phyloP scores from a whole-genome alignment of 2,329 filamentous ascomycete species.

The Phaeosphaeriaceae sp. region DNA sequence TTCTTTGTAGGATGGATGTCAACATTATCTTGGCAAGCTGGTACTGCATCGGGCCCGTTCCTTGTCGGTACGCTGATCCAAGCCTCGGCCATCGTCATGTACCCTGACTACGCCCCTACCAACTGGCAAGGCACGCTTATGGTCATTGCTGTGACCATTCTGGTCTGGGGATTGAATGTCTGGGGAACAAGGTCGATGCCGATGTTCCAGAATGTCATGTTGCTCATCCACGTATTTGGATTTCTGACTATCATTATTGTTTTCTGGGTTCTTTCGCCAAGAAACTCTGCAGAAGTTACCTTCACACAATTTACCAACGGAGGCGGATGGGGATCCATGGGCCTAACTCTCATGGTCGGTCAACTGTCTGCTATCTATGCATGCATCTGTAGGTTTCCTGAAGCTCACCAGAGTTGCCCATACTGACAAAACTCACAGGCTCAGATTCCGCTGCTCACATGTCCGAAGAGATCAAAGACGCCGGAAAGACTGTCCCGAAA shows the following conservation, averaged over 20 bases:
- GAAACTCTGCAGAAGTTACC: constrained; percentile 33
- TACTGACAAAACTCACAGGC: constrained; percentile 27
- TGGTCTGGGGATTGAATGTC: constrained; percentile 54
- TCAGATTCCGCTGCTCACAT: constrained; percentile 53
- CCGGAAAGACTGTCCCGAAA: constrained; percentile 49
- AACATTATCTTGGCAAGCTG: constrained; percentile 59
- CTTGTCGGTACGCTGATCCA: constrained; percentile 58
- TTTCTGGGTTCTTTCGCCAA: constrained; percentile 45
- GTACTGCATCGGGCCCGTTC: constrained; percentile 56
- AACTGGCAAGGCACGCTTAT: constrained; percentile 60
- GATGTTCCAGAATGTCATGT: constrained; percentile 44
- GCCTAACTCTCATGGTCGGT: constrained; percentile 50
- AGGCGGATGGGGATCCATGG: constrained; percentile 49
- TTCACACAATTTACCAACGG: constrained; percentile 47
- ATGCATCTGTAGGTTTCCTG: constrained; percentile 36
- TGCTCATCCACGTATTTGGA: constrained; percentile 52
- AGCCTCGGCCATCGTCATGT: constrained; percentile 50
- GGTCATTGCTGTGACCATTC: constrained; percentile 54
- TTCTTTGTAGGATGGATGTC: constrained; percentile 56
- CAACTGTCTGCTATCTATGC: constrained; percentile 49
- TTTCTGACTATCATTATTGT: constrained; percentile 54
- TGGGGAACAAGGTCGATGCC: constrained; percentile 41
- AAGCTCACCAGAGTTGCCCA: background rate
- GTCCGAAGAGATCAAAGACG: constrained; percentile 53
- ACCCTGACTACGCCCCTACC: constrained; percentile 50